phyloP scores from a whole-genome alignment of 2,329 filamentous ascomycete genomes.

The Trichoderma sp. region DNA sequence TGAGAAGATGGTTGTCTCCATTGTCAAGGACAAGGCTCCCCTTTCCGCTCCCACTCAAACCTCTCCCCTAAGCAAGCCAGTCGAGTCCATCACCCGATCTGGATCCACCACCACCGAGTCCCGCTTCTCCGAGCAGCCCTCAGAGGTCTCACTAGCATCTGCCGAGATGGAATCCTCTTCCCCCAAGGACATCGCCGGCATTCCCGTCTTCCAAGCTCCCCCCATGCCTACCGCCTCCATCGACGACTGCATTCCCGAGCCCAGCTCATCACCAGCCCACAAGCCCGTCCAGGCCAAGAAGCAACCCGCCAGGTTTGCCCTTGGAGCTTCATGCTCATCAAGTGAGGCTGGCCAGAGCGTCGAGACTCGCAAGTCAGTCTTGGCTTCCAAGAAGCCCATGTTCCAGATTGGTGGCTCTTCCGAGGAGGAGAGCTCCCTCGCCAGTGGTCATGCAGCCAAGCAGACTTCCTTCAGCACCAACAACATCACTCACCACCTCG shows the following conservation, averaged over 20 bases:
- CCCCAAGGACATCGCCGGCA: conserved; percentile 78
- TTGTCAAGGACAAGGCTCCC: conserved; percentile 78
- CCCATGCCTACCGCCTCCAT: conserved; percentile 48
- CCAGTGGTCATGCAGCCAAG: conserved; percentile 51
- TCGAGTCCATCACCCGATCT: conserved; percentile 38
- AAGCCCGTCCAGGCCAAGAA: conserved; percentile 70
- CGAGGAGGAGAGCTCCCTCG: conserved; percentile 76
- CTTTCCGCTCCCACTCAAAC: conserved; percentile 42
- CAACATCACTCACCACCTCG: conserved; percentile 65
- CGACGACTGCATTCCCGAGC: conserved; percentile 58
- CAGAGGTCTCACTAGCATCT: conserved; percentile 31
- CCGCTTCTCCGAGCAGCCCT: conserved; percentile 48
- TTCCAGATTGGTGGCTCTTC: conserved; percentile 59
- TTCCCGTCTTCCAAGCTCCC: conserved; percentile 47
- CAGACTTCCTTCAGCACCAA: conserved; percentile 78
- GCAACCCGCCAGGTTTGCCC: conserved; percentile 59
- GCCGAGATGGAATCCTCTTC: conserved; percentile 48
- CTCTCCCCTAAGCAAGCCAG: conserved; percentile 43
- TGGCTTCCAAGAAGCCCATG: conserved; percentile 38
- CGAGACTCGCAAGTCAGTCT: conserved; percentile 39
- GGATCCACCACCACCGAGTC: conserved; percentile 46
- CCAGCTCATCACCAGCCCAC: conserved; percentile 52
- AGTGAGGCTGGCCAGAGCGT: conserved; percentile 51
- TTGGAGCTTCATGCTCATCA: conserved; percentile 81
- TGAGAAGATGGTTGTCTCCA: conserved; percentile 90